phyloP scores from a whole-genome alignment of 345 rosid species.

The Ceriops zippeliana region DNA sequence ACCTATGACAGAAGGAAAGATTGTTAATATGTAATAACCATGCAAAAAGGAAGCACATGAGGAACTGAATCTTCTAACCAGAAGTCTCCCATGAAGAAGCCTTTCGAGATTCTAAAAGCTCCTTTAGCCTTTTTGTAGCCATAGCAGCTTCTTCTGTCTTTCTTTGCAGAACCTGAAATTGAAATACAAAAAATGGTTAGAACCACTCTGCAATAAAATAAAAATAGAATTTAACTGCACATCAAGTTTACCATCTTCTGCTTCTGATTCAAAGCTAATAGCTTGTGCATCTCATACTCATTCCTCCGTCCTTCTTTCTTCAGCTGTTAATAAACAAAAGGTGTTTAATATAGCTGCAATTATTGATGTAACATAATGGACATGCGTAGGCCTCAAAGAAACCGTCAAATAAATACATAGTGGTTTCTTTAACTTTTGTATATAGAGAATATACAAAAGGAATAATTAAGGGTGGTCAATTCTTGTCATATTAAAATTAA shows the following conservation, averaged over 20 bases:
- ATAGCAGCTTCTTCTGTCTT: constrained; percentile 95
- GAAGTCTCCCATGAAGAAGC: constrained; percentile 61
- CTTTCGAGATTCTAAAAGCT: constrained; percentile 81
- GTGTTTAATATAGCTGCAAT: neutral
- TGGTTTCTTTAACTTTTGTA: no score
- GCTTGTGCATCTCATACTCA: constrained; percentile 96
- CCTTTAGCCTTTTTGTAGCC: constrained; percentile 95
- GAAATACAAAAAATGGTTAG: constrained; percentile 8
- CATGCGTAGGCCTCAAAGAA: no score
- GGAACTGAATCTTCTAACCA: constrained; percentile 28
- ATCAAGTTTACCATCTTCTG: constrained; percentile 75
- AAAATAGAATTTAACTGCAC: constrained; percentile 7
- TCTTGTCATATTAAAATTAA: no score
- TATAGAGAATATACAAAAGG: no score
- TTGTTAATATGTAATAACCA: constrained; percentile 15
- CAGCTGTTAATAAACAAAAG: constrained; percentile 45
- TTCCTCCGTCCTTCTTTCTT: constrained; percentile 98
- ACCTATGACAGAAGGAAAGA: constrained; percentile 31
- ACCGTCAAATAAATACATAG: no score
- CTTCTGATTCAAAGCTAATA: constrained; percentile 87
- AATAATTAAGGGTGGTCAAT: no score
- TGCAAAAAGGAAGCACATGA: constrained; percentile 10
- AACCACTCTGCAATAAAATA: constrained; percentile 10
- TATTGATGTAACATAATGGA: neutral
- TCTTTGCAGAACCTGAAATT: constrained; percentile 79